phyloP scores from a whole-genome alignment of 768 basidiomycete genomes.

The Paxillus ammoniavirescens region DNA sequence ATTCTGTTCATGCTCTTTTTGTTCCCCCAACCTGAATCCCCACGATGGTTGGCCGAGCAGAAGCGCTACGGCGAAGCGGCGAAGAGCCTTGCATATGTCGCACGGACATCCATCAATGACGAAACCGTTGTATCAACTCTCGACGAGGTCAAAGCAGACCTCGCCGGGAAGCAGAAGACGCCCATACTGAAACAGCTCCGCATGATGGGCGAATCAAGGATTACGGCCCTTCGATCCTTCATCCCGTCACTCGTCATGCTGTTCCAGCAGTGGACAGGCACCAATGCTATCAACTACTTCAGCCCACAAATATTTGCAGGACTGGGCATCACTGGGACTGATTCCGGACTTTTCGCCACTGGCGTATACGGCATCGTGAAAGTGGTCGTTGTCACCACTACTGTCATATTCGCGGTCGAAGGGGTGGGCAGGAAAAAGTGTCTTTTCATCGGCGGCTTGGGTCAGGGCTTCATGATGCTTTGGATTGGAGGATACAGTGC shows the following conservation, averaged over 20 bases:
- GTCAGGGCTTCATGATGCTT: conserved; percentile 42
- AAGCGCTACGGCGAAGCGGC: conserved; percentile 42
- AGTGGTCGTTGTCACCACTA: conserved; percentile 39
- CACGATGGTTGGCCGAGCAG: conserved; percentile 54
- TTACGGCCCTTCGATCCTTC: conserved; percentile 42
- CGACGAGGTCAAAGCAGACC: conserved; percentile 49
- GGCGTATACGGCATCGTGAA: conserved; percentile 42
- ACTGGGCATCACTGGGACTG: conserved; percentile 45
- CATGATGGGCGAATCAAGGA: conserved; percentile 44
- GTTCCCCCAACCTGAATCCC: conserved; percentile 53
- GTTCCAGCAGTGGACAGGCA: conserved; percentile 50
- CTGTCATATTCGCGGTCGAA: conserved; percentile 48
- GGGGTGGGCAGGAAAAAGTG: conserved; percentile 47
- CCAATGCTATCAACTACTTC: conserved; percentile 56
- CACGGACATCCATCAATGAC: conserved; percentile 33
- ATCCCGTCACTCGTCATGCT: conserved; percentile 49
- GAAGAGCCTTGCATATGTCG: conserved; percentile 36
- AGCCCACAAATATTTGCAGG: conserved; percentile 49
- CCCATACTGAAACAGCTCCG: conserved; percentile 36
- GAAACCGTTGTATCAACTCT: conserved; percentile 35
- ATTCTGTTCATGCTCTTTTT: conserved; percentile 46
- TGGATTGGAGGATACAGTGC: conserved; percentile 37
- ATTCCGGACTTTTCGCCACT: conserved; percentile 47
- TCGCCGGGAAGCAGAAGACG: conserved; percentile 38
- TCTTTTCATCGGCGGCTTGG: conserved; percentile 47